Percentiles rank a stretch among this genome's conserved stretches.
These are phyloP conservation scores for Circinella minor DNA, from an alignment of 371 early-diverging fungal genomes.

Conservation along the genomic window DNA sequence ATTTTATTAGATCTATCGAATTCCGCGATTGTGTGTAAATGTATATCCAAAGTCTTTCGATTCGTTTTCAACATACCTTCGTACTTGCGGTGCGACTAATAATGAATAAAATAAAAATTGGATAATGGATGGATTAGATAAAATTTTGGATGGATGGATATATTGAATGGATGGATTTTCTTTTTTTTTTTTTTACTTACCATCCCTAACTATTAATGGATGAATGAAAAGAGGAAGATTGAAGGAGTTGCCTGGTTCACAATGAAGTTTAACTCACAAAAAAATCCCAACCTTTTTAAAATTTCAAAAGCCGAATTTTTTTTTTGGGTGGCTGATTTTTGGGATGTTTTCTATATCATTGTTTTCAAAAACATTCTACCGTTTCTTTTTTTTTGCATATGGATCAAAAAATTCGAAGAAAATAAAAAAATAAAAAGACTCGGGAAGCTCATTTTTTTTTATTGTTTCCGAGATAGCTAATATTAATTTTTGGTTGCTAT, in stretches of 20 bases:
- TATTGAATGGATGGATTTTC: slow-evolving; percentile 11
- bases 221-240: slow-evolving; percentile 24
- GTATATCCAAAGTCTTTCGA: background rate
- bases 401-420: no score
- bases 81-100: slow-evolving; percentile 32
- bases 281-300: background rate
- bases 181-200: slow-evolving; percentile 7
- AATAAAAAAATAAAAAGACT: no score
- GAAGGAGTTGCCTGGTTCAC: background rate
- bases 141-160: slow-evolving; percentile 20
- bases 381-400: no score
- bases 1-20: no score
- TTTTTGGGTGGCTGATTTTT: background rate
- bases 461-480: no score
- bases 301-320: background rate
- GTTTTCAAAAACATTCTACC: no score
- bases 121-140: slow-evolving; percentile 7
- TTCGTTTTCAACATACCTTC: slow-evolving; percentile 17
- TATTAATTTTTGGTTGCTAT: no score
- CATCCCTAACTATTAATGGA: slow-evolving; percentile 30
- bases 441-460: no score
- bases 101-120: slow-evolving; percentile 5
- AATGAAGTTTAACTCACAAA: background rate
- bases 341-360: background rate
- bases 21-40: background rate